Evolutionary conservation across 2,329 filamentous ascomycete genomes (phyloP), one percentile per base, ranked within the genome.

Genomic region (Daldinia sp.): DNA sequence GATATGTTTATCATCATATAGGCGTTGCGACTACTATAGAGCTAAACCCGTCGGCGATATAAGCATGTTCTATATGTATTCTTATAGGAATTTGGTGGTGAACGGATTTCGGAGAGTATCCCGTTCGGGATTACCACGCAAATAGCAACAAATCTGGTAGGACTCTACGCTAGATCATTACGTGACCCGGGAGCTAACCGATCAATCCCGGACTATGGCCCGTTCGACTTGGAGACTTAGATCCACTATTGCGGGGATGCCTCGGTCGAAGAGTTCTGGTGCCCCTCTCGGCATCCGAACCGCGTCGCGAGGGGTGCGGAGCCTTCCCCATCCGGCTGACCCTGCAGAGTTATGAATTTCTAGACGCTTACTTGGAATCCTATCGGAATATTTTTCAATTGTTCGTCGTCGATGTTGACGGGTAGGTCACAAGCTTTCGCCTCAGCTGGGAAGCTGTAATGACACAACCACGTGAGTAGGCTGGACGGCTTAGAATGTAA

Each of bases 241-340:
- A 32, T 41, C 59, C 59, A 49, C 43, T 53, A 58, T 58, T 50
- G 27, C 53, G 48, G 59, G 51, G 27, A 30, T 7, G 25, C 11
- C 37, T 32, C 39, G 48, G 51, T 48, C 11, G 37, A 32, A 32
- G 48, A 27, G 39, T 35, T n/a, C 17, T 19, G 17, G 17, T 25
- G 13, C 34, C 29, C 10, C 34, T 50, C 49, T 62, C 54, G 59
- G 59, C 29, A 8, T 32, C 34, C 54, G 59, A 58, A 32, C 9
- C 35, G 29, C 17, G 41, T 58, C 59, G 59, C 59, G 59, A 62
- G 41, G 10, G 10, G 41, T 21, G 49, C 59, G 59, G 55, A 29
- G 25, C 21, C 45, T 34, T 29, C 25, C 34, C 35, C 23, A 30
- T 30, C 51, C 45, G 45, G 45, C 10, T 39, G 10, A 23, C 19